A percentile compares a stretch with the other conserved stretches of the same genome.
phyloP scores from a whole-genome alignment of 495 filamentous ascomycete genomes.

The Penicillium pulvis region DNA sequence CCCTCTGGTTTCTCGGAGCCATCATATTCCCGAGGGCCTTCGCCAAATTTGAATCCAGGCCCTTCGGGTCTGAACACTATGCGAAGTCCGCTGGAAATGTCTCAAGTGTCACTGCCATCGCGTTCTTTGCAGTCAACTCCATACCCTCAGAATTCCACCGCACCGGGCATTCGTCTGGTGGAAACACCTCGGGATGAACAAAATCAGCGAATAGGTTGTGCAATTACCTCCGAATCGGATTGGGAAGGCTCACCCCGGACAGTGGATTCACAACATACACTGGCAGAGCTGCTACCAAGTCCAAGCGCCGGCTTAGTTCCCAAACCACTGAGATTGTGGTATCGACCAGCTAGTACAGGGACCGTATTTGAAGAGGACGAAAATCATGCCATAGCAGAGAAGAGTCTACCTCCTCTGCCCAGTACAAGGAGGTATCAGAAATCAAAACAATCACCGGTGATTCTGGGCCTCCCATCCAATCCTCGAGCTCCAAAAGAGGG shows the following conservation, averaged over 20 bases:
- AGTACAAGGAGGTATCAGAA: conserved; percentile 9
- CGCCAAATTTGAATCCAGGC: conserved; percentile 20
- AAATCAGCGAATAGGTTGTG: conserved; percentile 27
- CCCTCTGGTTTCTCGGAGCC: conserved; percentile 37
- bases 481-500: conserved; percentile 40
- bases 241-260: conserved; percentile 30
- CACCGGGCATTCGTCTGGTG: conserved; percentile 10
- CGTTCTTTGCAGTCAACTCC: conserved; percentile 9
- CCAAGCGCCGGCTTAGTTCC: conserved; percentile 34
- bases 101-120: conserved; percentile 16
- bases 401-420: not conserved
- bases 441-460: conserved; percentile 12
- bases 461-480: conserved; percentile 40
- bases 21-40: conserved; percentile 20
- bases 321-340: conserved; percentile 40
- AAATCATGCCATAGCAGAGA: conserved; percentile 9
- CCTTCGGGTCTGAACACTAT: conserved; percentile 8
- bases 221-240: conserved; percentile 35
- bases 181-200: conserved; percentile 13
- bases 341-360: conserved; percentile 36
- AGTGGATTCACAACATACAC: conserved; percentile 36
- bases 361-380: conserved; percentile 47
- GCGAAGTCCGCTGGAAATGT: conserved; percentile 8
- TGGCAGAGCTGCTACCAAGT: conserved; percentile 36
- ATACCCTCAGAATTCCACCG: conserved; percentile 25